These are phyloP conservation scores for Kodamaea kaohsiungensis DNA, from an alignment of 805 yeast genomes.

Conservation along the genomic window DNA sequence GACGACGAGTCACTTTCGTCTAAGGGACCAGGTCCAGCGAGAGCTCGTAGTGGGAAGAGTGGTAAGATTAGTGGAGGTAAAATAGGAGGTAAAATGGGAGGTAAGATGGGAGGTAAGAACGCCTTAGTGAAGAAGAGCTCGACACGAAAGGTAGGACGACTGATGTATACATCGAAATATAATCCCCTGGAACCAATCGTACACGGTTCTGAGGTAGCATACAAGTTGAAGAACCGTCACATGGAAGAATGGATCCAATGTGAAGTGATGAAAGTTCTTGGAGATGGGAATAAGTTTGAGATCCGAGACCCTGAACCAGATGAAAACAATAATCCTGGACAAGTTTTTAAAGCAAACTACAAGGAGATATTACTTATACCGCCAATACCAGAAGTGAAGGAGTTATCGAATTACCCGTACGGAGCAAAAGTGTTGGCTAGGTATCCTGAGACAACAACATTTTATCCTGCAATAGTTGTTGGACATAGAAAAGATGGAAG, in stretches of 20 bases:
- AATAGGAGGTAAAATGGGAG: slow-evolving; percentile 13
- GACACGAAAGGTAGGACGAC: slow-evolving; percentile 38
- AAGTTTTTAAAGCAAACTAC: slow-evolving; percentile 76
- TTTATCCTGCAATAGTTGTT: slow-evolving; percentile 90
- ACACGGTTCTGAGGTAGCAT: slow-evolving; percentile 86
- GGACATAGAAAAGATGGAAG: slow-evolving; percentile 73
- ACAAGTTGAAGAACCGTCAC: slow-evolving; percentile 66
- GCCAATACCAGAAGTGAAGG: slow-evolving; percentile 42
- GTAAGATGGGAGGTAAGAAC: slow-evolving; percentile 9
- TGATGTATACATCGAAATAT: slow-evolving; percentile 53
- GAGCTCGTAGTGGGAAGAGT: slow-evolving; percentile 8
- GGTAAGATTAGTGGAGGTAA: slow-evolving; percentile 9
- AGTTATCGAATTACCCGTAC: slow-evolving; percentile 57
- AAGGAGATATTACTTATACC: slow-evolving; percentile 80
- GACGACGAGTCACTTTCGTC: slow-evolving; percentile 10
- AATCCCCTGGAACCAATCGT: slow-evolving; percentile 59
- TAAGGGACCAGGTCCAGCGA: not conserved
- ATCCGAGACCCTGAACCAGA: slow-evolving; percentile 99
- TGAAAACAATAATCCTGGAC: slow-evolving; percentile 86
- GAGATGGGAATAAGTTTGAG: slow-evolving; percentile 74
- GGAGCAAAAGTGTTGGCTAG: slow-evolving; percentile 87
- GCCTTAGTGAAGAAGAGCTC: slow-evolving; percentile 15
- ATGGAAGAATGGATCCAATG: slow-evolving; percentile 98
- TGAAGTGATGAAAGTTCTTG: slow-evolving; percentile 74
- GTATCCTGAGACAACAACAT: slow-evolving; percentile 97